These are phyloP conservation scores for Talaromyces amestolkiae DNA, from an alignment of 2,329 filamentous ascomycete genomes.

Conservation along the genomic window DNA sequence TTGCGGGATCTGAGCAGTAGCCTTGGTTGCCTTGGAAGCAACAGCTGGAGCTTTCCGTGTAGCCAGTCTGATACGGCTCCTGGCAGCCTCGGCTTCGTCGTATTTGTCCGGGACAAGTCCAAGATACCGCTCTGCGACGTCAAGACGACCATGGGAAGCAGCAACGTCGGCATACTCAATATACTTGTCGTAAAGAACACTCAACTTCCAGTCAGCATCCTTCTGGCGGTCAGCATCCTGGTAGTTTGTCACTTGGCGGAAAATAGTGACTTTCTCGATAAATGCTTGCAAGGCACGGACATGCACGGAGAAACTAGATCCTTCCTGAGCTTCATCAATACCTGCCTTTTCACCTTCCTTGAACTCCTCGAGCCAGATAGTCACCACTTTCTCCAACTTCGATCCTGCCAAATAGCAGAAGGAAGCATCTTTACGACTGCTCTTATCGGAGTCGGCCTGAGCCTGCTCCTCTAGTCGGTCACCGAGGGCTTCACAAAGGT, in stretches of 20 bases:
- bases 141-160: conserved; percentile 81
- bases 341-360: conserved; percentile 76
- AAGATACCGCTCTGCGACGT: conserved; percentile 86
- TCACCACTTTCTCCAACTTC: conserved; percentile 94
- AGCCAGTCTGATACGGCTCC: conserved; percentile 79
- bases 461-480: conserved; percentile 78
- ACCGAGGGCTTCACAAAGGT: conserved; percentile 90
- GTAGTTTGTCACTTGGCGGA: conserved; percentile 91
- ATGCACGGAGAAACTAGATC: conserved; percentile 88
- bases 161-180: conserved; percentile 95
- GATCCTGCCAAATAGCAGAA: conserved; percentile 96
- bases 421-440: conserved; percentile 76
- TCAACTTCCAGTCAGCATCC: conserved; percentile 81
- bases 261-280: conserved; percentile 97
- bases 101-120: conserved; percentile 80
- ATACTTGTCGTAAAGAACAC: conserved; percentile 87
- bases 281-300: conserved; percentile 85
- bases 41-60: conserved; percentile 61
- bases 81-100: conserved; percentile 80
- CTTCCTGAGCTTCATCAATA: conserved; percentile 65
- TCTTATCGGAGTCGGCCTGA: conserved; percentile 53
- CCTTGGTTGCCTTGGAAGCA: conserved; percentile 41
- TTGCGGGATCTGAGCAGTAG: conserved; percentile 39
- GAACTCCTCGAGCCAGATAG: conserved; percentile 89
- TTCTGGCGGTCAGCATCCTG: conserved; percentile 71